These are phyloP conservation scores for Pythium phragmiticola DNA, from an alignment of 352 stramenopile species.

Conservation along the genomic window DNA sequence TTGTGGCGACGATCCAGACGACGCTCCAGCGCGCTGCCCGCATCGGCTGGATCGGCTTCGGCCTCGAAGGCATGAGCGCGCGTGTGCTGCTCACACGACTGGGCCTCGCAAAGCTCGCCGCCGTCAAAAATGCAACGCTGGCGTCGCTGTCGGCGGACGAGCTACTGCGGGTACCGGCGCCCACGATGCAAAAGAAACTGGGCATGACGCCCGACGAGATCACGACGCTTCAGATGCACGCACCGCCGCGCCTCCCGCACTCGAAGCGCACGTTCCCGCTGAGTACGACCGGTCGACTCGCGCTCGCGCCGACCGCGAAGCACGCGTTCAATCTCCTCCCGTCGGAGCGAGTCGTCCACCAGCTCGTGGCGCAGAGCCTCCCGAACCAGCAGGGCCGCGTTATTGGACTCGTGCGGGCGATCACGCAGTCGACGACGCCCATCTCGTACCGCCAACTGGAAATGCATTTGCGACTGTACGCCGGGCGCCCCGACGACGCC, in stretches of 20 bases:
- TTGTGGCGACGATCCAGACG: slow-evolving; percentile 41
- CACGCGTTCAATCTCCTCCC: slow-evolving; percentile 66
- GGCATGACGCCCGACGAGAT: slow-evolving; percentile 67
- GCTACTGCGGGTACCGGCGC: slow-evolving; percentile 31
- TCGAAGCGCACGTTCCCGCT: slow-evolving; percentile 35
- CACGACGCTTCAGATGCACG: slow-evolving; percentile 29
- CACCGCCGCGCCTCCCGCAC: slow-evolving; percentile 19
- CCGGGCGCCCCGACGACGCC: slow-evolving; percentile 65
- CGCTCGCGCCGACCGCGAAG: slow-evolving; percentile 35
- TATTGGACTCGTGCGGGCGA: slow-evolving; percentile 44
- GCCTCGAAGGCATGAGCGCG: slow-evolving; percentile 68
- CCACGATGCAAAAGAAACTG: slow-evolving; percentile 44
- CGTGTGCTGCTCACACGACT: slow-evolving; percentile 55
- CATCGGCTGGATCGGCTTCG: slow-evolving; percentile 66
- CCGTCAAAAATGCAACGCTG: not conserved
- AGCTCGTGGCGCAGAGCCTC: slow-evolving; percentile 58
- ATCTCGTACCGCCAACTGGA: slow-evolving; percentile 76
- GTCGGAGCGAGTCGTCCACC: slow-evolving; percentile 42
- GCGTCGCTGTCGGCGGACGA: slow-evolving; percentile 29
- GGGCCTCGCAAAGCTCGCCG: slow-evolving; percentile 50
- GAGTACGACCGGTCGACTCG: slow-evolving; percentile 26
- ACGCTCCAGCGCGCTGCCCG: slow-evolving; percentile 26
- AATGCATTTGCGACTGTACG: slow-evolving; percentile 69
- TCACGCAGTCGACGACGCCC: slow-evolving; percentile 49
- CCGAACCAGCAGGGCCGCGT: slow-evolving; percentile 75